Percentiles rank a stretch among this genome's conserved stretches.
Evolutionary conservation across 2,329 filamentous ascomycete species (phyloP).

Genomic region (Aspergillus ustus): DNA sequence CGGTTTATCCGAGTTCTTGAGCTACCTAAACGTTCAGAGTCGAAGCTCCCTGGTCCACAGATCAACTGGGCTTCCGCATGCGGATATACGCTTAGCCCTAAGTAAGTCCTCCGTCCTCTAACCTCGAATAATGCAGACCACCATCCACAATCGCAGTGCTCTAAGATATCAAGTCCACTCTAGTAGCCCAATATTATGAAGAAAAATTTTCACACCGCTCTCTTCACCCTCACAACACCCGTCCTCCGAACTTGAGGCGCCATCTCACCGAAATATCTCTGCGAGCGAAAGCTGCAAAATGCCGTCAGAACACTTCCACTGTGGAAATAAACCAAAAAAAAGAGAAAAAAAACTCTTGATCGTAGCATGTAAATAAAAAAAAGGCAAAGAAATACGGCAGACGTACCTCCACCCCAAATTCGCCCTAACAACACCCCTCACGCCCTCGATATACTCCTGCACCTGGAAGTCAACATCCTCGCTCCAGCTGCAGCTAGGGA

Average conservation of each 20-base stretch:
- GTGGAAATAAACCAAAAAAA: neutral
- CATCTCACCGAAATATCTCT: slow-evolving; percentile 27
- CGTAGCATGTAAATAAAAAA: no score
- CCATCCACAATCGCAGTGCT: neutral
- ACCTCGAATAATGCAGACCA: neutral
- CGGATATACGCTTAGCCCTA: no score
- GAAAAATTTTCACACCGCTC: neutral
- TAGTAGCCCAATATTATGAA: neutral
- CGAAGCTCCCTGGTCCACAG: no score
- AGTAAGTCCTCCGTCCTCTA: neutral
- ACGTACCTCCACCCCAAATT: slow-evolving; percentile 33
- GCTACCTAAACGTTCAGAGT: no score
- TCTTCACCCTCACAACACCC: slow-evolving; percentile 16
- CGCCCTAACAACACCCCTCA: slow-evolving; percentile 28
- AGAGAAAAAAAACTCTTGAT: no score
- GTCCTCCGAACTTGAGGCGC: slow-evolving; percentile 20
- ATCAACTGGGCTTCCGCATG: no score
- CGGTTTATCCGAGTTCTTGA: neutral
- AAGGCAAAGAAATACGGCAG: neutral
- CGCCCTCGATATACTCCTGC: slow-evolving; percentile 29
- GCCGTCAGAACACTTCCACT: neutral
- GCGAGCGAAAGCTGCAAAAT: slow-evolving; percentile 24
- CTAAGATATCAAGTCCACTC: neutral
- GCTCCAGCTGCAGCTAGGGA: slow-evolving; percentile 30
- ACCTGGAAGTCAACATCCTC: slow-evolving; percentile 29